Evolutionary conservation across 2,329 filamentous ascomycete genomes (phyloP).

Genomic region (Epichloe bromicola): DNA sequence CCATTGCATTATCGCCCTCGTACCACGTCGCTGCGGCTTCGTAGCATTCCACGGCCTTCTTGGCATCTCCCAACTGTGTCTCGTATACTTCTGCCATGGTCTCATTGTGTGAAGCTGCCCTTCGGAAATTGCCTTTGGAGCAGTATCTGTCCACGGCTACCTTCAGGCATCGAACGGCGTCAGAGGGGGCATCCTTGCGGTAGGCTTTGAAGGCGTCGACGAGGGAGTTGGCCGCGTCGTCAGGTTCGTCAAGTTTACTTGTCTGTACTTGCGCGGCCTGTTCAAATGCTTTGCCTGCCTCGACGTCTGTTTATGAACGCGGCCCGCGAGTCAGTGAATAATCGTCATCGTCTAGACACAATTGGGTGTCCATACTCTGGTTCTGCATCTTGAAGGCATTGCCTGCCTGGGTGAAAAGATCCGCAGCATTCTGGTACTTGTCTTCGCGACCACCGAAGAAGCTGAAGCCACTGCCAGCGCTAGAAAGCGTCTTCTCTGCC

Average conservation of each 20-base stretch:
- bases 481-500: constrained; percentile 73
- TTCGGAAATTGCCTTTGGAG: constrained; percentile 75
- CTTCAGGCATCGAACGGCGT: constrained; percentile 69
- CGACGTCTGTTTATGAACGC: constrained; percentile 44
- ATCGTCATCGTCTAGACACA: not conserved
- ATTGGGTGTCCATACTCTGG: constrained; percentile 43
- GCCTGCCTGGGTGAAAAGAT: constrained; percentile 75
- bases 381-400: constrained; percentile 87
- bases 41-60: constrained; percentile 70
- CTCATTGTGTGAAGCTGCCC: constrained; percentile 85
- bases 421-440: constrained; percentile 81
- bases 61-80: constrained; percentile 63
- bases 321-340: not conserved
- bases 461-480: constrained; percentile 70
- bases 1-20: constrained; percentile 71
- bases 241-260: constrained; percentile 73
- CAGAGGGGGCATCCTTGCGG: constrained; percentile 68
- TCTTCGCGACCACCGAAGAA: constrained; percentile 80
- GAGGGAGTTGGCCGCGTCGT: constrained; percentile 80
- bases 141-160: constrained; percentile 78
- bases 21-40: constrained; percentile 82
- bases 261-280: constrained; percentile 71
- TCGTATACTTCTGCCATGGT: constrained; percentile 79
- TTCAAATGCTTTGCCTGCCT: constrained; percentile 80
- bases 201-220: constrained; percentile 94